A percentile compares a stretch with the other conserved stretches of the same genome.
Evolutionary conservation across 1,284 basidiomycete genomes (phyloP).

Genomic region (Ceratobasidium sp.): DNA sequence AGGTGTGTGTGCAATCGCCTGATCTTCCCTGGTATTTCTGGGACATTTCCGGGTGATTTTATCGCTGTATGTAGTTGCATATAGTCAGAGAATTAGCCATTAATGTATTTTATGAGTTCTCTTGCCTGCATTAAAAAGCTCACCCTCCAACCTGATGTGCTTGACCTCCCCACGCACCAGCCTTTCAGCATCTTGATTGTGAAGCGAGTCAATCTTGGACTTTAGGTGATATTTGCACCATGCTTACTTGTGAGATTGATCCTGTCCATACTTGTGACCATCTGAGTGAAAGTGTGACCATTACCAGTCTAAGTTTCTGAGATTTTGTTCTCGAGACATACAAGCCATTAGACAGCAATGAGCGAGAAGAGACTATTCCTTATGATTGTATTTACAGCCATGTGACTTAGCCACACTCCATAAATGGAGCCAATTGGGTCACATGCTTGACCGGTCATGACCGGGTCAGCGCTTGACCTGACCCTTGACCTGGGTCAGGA

Average conservation of each 20-base stretch:
- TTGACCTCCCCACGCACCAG: not conserved
- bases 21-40: not conserved
- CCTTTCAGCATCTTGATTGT: not conserved
- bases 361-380: too few species aligned
- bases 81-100: not conserved
- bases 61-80: not conserved
- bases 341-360: too few species aligned
- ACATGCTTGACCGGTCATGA: not conserved
- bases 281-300: not conserved
- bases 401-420: not conserved
- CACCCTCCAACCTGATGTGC: not conserved
- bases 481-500: not conserved
- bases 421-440: not conserved
- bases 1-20: not conserved
- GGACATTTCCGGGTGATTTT: not conserved
- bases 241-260: not conserved
- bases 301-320: too few species aligned
- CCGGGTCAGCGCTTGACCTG: not conserved
- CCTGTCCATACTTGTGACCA: not conserved
- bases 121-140: not conserved
- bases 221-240: not conserved
- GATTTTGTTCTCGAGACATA: too few species aligned
- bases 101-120: not conserved
- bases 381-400: not conserved
- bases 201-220: not conserved